Evolutionary conservation across 169 alveolate species (phyloP), one percentile per base, ranked within the genome.

Genomic region (Plasmodium vivax): DNA sequence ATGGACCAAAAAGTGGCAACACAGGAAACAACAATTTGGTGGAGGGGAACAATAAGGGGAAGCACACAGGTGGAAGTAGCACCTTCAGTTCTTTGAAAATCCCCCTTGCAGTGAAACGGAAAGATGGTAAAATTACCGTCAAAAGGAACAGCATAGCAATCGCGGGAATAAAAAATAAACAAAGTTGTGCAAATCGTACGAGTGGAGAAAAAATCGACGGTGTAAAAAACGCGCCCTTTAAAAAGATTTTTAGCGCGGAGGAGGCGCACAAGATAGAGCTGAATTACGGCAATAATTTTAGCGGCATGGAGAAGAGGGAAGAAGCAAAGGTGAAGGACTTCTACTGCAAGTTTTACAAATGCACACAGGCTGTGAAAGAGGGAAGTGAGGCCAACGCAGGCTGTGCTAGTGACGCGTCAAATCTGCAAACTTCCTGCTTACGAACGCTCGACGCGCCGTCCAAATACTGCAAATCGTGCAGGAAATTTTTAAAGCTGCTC

Each of bases 401-500:
- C 38, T 7, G n/a, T 23, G 34, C 41, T 3, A 30, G n/a, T n/a
- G 38, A 30, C n/a, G 36, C 77, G n/a, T 12, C 32, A 68, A 23
- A 68, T 23, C 3, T 68, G n/a, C 77, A 68, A 2, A 68, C 77
- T 19, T 27, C 38, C 32, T 68, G 77, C 41, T 68, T 68, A 68
- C 77, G 38, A 68, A 68, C n/a, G n/a, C 77, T 68, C 43, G 77
- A 68, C 10, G n/a, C 77, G 43, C 77, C 77, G 16, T 68, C 77
- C 34, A 58, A 84, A 45, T 84, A 84, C 36, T 84, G 93, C 79
- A 84, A 84, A 84, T 16, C 45, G 77, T 84, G 93, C 79, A 72
- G 36, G 79, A 84, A 84, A 84, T 84, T 84, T 73, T 84, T 84
- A 43, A 84, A 73, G 19, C 36, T 84, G 19, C 23, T 84, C 27